phyloP scores from a whole-genome alignment of 208 protist genomes.

The Wallacemonas collosoma region DNA sequence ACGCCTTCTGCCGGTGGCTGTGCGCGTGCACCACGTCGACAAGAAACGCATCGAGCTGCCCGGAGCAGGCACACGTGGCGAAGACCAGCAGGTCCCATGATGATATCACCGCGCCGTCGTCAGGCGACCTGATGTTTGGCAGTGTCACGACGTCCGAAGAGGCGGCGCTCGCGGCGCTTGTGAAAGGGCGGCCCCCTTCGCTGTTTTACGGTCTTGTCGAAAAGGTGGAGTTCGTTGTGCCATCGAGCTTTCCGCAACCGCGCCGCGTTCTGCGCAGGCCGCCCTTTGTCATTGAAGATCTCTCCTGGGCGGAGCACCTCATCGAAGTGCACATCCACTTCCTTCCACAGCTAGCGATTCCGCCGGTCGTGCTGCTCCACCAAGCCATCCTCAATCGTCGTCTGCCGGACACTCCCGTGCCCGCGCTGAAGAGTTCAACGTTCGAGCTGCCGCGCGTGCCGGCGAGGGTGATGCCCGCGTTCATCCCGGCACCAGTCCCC shows the following conservation, averaged over 20 bases:
- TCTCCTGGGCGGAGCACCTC: conserved; percentile 83
- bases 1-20: conserved; percentile 76
- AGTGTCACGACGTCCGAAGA: neutral
- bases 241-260: conserved; percentile 74
- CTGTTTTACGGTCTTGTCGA: conserved; percentile 70
- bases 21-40: conserved; percentile 3
- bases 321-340: conserved; percentile 81
- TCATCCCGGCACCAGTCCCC: neutral
- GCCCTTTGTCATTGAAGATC: conserved; percentile 82
- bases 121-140: neutral
- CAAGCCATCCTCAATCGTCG: conserved; percentile 55
- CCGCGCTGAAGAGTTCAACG: conserved; percentile 1
- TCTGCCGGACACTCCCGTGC: conserved; percentile 3
- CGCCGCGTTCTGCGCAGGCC: conserved; percentile 49
- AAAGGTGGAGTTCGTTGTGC: conserved; percentile 70
- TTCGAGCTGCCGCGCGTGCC: conserved; percentile 9
- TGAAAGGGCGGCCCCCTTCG: conserved; percentile 39
- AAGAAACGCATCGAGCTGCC: too few relatives aligned
- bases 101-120: neutral
- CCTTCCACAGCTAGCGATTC: conserved; percentile 47
- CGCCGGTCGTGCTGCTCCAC: conserved; percentile 54
- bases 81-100: neutral
- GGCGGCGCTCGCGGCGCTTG: neutral
- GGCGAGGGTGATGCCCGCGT: conserved; percentile 12
- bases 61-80: neutral